Base-by-base conservation (phyloP, 306 rosid genomes). In the Herpetospermum pedunculosum region DNA sequence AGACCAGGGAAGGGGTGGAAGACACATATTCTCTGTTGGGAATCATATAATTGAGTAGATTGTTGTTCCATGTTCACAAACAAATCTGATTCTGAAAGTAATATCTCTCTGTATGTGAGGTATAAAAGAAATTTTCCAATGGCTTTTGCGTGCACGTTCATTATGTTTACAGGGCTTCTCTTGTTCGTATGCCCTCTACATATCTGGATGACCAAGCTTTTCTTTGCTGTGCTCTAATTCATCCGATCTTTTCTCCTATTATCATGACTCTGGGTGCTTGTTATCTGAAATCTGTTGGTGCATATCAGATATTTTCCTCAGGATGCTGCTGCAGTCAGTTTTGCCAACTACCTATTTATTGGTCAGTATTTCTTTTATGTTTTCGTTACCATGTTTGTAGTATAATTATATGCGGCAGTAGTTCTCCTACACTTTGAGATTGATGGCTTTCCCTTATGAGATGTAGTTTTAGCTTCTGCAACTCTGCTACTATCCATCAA, bases 261-360 rank as follows among this genome's bases (percentile, higher is more conserved):
- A 77, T 29, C 79, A 86, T 54, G 73, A 28, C 47, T 82, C 78
- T 74, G 80, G 72, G 70, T 79, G 83, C 81, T 57, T 65, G 77
- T 73, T 58, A 79, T 80, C 84, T 85, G 81, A 84, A 70, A 70
- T 70, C 58, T 70, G 74, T 82, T 84, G 77, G 78, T 84, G 82
- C 78, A 54, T 78, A 76, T 79, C 88, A 90, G 96, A 88, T 83
- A 81, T 75, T 76, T 84, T 90, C 79, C 81, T 87, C 81, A 86
- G 83, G 91, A 88, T 81, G 90, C 80, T 90, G 86, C 57, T 88
- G 89, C 90, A 86, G 82, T 92, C 93, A 76, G 88, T 75, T 82
- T 86, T 90, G 78, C 96, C 88, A 13, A 83, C 87, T 76, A 74
- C 85, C 73, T 77, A 80, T 46, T 47, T 88, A 37, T 83, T 90